Evolutionary conservation across 768 basidiomycete genomes (phyloP).

Genomic region (Mycena epipterygia): DNA sequence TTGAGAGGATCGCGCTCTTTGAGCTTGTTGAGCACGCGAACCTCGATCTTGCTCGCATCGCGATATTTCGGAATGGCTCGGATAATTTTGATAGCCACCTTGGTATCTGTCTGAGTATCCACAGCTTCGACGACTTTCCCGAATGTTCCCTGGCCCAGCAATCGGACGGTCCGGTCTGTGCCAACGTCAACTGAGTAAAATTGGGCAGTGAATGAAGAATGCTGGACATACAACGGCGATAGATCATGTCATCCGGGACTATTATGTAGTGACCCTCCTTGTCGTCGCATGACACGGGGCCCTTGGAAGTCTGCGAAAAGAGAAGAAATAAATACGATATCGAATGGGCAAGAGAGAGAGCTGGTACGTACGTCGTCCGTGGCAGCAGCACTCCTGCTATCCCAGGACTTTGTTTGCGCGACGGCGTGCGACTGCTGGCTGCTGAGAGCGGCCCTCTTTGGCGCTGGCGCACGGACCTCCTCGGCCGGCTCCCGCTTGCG

Average conservation of each 20-base stretch:
- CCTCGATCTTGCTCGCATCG: slow-evolving; percentile 98
- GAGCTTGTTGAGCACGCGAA: slow-evolving; percentile 93
- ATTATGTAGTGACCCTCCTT: slow-evolving; percentile 99
- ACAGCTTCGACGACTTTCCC: slow-evolving; percentile 98
- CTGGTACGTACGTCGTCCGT: slow-evolving; percentile 73
- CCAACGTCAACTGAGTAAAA: slow-evolving; percentile 36
- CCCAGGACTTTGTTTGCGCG: slow-evolving; percentile 74
- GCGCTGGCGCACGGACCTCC: slow-evolving; percentile 75
- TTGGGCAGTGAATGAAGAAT: slow-evolving; percentile 19
- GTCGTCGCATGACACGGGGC: slow-evolving; percentile 87
- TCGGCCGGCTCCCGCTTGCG: slow-evolving; percentile 84
- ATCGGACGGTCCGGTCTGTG: slow-evolving; percentile 90
- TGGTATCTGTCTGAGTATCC: slow-evolving; percentile 79
- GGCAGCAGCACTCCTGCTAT: slow-evolving; percentile 72
- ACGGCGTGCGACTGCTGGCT: slow-evolving; percentile 65
- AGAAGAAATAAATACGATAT: slow-evolving; percentile 43
- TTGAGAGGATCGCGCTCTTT: slow-evolving; percentile 91
- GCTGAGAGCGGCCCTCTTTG: slow-evolving; percentile 71
- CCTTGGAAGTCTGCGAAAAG: slow-evolving; percentile 72
- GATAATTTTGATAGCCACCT: slow-evolving; percentile 99
- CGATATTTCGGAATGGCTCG: slow-evolving; percentile 98
- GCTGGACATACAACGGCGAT: slow-evolving; percentile 78
- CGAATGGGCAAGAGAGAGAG: slow-evolving; percentile 35
- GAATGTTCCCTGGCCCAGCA: slow-evolving; percentile 97
- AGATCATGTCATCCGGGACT: slow-evolving; percentile 89